Evolutionary conservation across 352 stramenopile genomes (phyloP).

Genomic region (Globisporangium megalacanthum): DNA sequence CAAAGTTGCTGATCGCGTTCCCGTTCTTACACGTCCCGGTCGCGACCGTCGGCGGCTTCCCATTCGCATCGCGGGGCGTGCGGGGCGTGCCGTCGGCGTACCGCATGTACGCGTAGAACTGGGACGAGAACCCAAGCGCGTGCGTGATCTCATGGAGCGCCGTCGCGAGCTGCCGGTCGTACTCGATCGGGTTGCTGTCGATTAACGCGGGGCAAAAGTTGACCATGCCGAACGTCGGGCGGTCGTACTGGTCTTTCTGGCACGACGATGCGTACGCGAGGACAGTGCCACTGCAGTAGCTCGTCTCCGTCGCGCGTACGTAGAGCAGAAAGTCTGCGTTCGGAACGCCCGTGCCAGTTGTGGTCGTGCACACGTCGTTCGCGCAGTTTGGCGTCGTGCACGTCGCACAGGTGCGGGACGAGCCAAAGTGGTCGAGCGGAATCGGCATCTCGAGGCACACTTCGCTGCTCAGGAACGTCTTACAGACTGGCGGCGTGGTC

Average conservation of each 20-base stretch:
- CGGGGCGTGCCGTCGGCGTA: conserved; percentile 56
- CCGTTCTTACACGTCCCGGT: conserved; percentile 49
- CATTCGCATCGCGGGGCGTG: conserved; percentile 44
- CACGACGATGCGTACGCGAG: conserved; percentile 76
- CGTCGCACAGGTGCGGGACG: conserved; percentile 33
- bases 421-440: conserved; percentile 50
- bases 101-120: conserved; percentile 76
- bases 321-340: conserved; percentile 74
- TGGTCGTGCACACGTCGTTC: conserved; percentile 30
- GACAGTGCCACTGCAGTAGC: conserved; percentile 43
- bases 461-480: conserved; percentile 43
- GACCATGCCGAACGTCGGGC: conserved; percentile 75
- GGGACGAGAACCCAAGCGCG: conserved; percentile 68
- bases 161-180: conserved; percentile 57
- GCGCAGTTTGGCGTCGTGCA: conserved; percentile 38
- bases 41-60: conserved; percentile 19
- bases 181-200: conserved; percentile 41
- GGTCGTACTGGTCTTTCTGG: conserved; percentile 83
- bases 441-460: conserved; percentile 74
- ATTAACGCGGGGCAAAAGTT: conserved; percentile 81
- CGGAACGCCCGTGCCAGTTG: conserved; percentile 23
- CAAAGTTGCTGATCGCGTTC: conserved; percentile 32
- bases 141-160: conserved; percentile 83
- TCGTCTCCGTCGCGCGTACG: conserved; percentile 40
- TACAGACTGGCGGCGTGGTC: conserved; percentile 50